These are phyloP conservation scores for Cytospora mali DNA, from an alignment of 2,329 filamentous ascomycete genomes.

Conservation along the genomic window DNA sequence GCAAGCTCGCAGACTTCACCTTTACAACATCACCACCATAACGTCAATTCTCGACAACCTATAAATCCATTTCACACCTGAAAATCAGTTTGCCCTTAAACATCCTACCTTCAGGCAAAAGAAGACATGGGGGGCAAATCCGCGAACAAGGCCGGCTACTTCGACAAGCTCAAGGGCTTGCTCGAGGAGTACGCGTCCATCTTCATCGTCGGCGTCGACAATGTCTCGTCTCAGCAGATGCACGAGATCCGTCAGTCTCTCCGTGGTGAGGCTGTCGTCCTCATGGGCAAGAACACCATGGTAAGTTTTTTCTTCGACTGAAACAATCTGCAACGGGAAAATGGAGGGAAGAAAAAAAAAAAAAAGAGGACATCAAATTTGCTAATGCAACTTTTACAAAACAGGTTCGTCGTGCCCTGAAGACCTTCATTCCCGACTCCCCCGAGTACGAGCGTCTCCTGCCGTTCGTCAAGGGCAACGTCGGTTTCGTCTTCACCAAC, in stretches of 20 bases:
- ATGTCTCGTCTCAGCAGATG: conserved; percentile 99
- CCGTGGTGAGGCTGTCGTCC: conserved; percentile 87
- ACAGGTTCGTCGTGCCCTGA: conserved; percentile 92
- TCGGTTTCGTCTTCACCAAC: conserved; percentile 99
- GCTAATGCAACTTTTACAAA: neutral
- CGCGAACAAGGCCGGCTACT: conserved; percentile 92
- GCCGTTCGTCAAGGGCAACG: conserved; percentile 93
- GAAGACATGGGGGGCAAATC: conserved; percentile 99
- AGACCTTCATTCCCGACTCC: conserved; percentile 86
- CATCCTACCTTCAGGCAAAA: conserved; percentile 93
- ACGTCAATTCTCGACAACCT: conserved; percentile 30
- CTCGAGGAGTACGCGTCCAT: conserved; percentile 96
- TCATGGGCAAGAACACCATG: conserved; percentile 99
- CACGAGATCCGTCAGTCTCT: conserved; percentile 97
- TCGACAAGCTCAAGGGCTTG: conserved; percentile 98
- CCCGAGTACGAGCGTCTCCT: conserved; percentile 99
- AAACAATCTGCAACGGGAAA: neutral
- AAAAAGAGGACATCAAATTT: neutral
- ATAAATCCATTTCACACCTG: conserved; percentile 3
- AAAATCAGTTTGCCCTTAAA: conserved; percentile 77
- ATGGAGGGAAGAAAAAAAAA: neutral
- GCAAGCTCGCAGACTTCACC: conserved; percentile 2
- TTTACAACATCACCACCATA: conserved; percentile 14
- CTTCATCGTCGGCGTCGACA: conserved; percentile 98
- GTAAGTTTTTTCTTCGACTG: conserved; percentile 52